These are phyloP conservation scores for Lachnellula occidentalis DNA, from an alignment of 2,329 filamentous ascomycete genomes.

Conservation along the genomic window DNA sequence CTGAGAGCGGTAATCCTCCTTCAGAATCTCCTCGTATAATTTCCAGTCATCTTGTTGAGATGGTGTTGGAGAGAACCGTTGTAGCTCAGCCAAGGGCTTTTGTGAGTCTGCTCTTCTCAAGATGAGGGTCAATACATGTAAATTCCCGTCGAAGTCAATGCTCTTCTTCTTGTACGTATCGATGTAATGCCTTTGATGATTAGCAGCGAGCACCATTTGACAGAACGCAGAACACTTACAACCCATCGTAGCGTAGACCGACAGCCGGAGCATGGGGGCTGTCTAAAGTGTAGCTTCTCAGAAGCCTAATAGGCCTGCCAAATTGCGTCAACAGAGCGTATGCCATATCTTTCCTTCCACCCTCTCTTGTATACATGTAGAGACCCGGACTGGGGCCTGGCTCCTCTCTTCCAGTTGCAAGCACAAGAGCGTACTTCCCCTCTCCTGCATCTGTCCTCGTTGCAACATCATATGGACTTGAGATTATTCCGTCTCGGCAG, in stretches of 20 bases:
- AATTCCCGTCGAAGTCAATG: slow-evolving; percentile 33
- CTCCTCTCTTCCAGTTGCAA: slow-evolving; percentile 46
- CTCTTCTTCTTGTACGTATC: slow-evolving; percentile 42
- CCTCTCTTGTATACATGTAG: slow-evolving; percentile 42
- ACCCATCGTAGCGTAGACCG: slow-evolving; percentile 52
- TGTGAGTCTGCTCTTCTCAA: slow-evolving; percentile 42
- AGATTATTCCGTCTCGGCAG: slow-evolving; percentile 49
- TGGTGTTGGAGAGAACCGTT: slow-evolving; percentile 41
- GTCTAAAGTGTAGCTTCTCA: slow-evolving; percentile 45
- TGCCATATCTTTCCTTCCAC: slow-evolving; percentile 41
- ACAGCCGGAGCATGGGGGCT: slow-evolving; percentile 47
- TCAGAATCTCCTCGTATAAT: slow-evolving; percentile 42
- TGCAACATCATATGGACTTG: slow-evolving; percentile 38
- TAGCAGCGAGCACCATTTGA: neutral
- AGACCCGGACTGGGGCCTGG: slow-evolving; percentile 33
- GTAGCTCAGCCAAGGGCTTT: slow-evolving; percentile 37
- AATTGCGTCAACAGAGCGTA: slow-evolving; percentile 44
- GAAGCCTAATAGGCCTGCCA: slow-evolving; percentile 45
- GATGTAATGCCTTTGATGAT: slow-evolving; percentile 41
- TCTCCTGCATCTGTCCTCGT: slow-evolving; percentile 42
- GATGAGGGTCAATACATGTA: slow-evolving; percentile 41
- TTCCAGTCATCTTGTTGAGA: slow-evolving; percentile 53
- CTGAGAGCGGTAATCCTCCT: slow-evolving; percentile 33
- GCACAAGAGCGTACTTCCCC: slow-evolving; percentile 40
- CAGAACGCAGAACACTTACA: slow-evolving; percentile 38